Evolutionary conservation across 2,329 filamentous ascomycete genomes (phyloP), one percentile per base, ranked within the genome.

Genomic region (Ophiocordyceps australis): DNA sequence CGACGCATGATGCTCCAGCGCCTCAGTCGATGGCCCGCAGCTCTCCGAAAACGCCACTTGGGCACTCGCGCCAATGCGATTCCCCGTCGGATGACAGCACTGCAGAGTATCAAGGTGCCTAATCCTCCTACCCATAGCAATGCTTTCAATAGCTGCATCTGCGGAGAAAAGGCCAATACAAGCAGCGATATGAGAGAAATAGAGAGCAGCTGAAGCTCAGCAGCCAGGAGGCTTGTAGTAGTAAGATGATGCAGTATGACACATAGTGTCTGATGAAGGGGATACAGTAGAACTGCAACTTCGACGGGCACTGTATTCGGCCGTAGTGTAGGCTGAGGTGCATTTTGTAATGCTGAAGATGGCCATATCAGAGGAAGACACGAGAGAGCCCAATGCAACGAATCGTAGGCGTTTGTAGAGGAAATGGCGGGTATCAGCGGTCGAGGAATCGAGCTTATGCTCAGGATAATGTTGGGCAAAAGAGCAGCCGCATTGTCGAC

Each of bases 171-270:
- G 1, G 83, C 72, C 32, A 92, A 65, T 2, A 93, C 46, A 1
- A 91, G 55, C 10, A 94, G 54, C 40, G 92, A 82, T 40, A 94
- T 75, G 10, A 98, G 59, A 3, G 73, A 72, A 20, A 78, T 68
- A 1, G 86, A 86, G 11, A 95, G 64, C 8, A 98, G 60, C 39
- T 94, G 82, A 22, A 94, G 62, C 48, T 98, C 89, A 5, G 89
- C 74, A 2, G 77, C 67, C 26, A 95, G 60, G 22, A 95, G 62
- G 48, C 85, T 94, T 2, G 83, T 92, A 0, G 81, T 86, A 2
- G 85, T 86, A 33, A 95, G 62, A 43, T 79, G 74, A 39, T 80
- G 71, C 29, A 95, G 48, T 17, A 79, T 69, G 17, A 65, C 59
- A 42, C 80, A 71, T 14, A 93, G 55, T 17, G 72, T 72, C 47